A percentile compares a stretch with the other conserved stretches of the same genome.
Evolutionary conservation across 768 basidiomycete species (phyloP).

Genomic region (Suillus sp.): DNA sequence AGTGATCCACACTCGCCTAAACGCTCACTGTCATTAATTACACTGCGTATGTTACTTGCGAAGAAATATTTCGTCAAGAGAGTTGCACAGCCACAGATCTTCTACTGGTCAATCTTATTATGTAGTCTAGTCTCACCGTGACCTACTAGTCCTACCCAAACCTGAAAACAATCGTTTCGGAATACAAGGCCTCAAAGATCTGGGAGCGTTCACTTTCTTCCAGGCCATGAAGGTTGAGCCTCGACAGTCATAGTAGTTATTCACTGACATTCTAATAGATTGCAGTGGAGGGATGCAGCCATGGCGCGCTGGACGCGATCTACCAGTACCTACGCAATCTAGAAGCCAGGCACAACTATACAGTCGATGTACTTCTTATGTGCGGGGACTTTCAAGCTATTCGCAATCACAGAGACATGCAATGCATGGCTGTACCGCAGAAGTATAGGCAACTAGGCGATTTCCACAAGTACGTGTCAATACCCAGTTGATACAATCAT

Average conservation of each 20-base stretch:
- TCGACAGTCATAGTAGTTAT: too few relatives aligned
- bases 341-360: slow-evolving; percentile 61
- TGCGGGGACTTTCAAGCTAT: slow-evolving; percentile 98
- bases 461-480: slow-evolving; percentile 67
- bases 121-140: background rate
- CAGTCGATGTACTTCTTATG: slow-evolving; percentile 83
- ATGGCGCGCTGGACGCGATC: slow-evolving; percentile 89
- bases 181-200: background rate
- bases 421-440: slow-evolving; percentile 87
- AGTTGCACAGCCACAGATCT: slow-evolving; percentile 3
- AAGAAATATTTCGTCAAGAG: too few relatives aligned
- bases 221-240: slow-evolving; percentile 1
- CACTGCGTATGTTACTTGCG: too few relatives aligned
- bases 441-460: slow-evolving; percentile 86
- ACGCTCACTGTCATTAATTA: background rate
- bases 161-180: background rate
- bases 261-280: slow-evolving; percentile 46
- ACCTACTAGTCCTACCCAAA: background rate
- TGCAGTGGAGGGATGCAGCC: slow-evolving; percentile 94
- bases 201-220: background rate
- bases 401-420: slow-evolving; percentile 80
- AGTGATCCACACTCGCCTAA: background rate
- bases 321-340: slow-evolving; percentile 70
- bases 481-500: background rate
- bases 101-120: background rate